Percentiles rank a stretch among this genome's conserved stretches.
Evolutionary conservation across 306 rosid genomes (phyloP).

Genomic region (Mimosa bimucronata): DNA sequence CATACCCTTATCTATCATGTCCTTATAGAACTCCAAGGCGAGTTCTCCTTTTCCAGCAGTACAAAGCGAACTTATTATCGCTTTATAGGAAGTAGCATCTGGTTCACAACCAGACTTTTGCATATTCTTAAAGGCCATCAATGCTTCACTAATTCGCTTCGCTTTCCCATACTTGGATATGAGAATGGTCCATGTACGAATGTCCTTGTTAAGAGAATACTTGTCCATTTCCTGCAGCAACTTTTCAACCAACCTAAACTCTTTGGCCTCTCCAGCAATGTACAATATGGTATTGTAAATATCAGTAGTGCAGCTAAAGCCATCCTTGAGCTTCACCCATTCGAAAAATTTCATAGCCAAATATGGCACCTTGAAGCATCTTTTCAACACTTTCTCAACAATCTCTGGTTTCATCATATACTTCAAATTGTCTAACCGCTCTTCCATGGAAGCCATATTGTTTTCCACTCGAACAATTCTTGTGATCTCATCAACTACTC

Average conservation of each 20-base stretch:
- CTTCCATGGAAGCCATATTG: constrained; percentile 58
- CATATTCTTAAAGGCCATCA: constrained; percentile 65
- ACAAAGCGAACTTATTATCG: constrained; percentile 61
- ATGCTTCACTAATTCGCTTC: constrained; percentile 62
- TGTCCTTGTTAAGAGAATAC: constrained; percentile 52
- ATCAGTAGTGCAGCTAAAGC: constrained; percentile 55
- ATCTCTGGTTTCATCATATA: constrained; percentile 53
- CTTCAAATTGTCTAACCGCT: constrained; percentile 52
- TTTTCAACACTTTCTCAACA: constrained; percentile 77
- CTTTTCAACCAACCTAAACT: constrained; percentile 63
- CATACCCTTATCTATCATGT: constrained; percentile 64
- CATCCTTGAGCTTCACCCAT: constrained; percentile 67
- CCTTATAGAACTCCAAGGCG: constrained; percentile 87
- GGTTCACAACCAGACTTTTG: constrained; percentile 63
- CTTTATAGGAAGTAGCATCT: constrained; percentile 64
- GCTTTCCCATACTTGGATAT: constrained; percentile 69
- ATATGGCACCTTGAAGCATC: constrained; percentile 77
- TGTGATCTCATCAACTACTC: constrained; percentile 58
- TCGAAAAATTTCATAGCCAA: constrained; percentile 71
- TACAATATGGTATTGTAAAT: constrained; percentile 67
- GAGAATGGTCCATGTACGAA: constrained; percentile 85
- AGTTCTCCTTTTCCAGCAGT: constrained; percentile 67
- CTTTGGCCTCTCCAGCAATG: constrained; percentile 83
- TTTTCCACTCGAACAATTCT: constrained; percentile 50
- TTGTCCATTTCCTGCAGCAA: constrained; percentile 74